Evolutionary conservation across 1,284 basidiomycete species (phyloP).

Genomic region (Moesziomyces parantarcticus): DNA sequence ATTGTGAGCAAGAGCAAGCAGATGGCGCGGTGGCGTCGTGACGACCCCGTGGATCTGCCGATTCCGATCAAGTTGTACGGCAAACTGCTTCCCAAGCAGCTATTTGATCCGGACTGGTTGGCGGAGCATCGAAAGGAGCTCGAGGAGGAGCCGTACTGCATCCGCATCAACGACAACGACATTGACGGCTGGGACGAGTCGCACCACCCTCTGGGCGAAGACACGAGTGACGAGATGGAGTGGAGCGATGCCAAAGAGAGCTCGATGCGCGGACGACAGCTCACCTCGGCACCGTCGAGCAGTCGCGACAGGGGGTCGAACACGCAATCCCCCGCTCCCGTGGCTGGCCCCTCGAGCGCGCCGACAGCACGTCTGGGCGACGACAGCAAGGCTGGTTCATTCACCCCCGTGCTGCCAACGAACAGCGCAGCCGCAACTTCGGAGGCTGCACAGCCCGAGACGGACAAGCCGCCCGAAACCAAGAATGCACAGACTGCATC

Average conservation of each 20-base stretch:
- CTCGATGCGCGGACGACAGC: slow-evolving; percentile 17
- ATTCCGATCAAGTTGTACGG: slow-evolving; percentile 52
- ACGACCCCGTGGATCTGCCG: slow-evolving; percentile 51
- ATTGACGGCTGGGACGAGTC: slow-evolving; percentile 50
- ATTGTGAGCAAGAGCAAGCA: slow-evolving; percentile 53
- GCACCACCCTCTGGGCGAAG: slow-evolving; percentile 49
- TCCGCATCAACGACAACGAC: slow-evolving; percentile 44
- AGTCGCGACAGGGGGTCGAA: slow-evolving; percentile 12
- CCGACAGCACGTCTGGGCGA: not conserved
- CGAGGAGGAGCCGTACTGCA: slow-evolving; percentile 50
- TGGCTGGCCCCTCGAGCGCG: not conserved
- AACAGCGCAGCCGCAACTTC: not conserved
- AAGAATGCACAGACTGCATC: not conserved
- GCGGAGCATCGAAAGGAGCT: slow-evolving; percentile 41
- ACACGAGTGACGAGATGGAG: slow-evolving; percentile 56
- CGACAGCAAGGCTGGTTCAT: slow-evolving; percentile 12
- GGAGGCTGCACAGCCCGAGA: not conserved
- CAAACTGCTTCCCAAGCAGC: slow-evolving; percentile 38
- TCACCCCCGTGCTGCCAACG: not conserved
- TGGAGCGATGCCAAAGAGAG: slow-evolving; percentile 53
- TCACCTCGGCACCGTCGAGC: slow-evolving; percentile 1
- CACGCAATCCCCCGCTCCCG: slow-evolving; percentile 21
- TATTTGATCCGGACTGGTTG: slow-evolving; percentile 52
- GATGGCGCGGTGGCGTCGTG: slow-evolving; percentile 51
- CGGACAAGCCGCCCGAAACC: not conserved